Percentiles rank a stretch among this genome's conserved stretches.
phyloP scores from a whole-genome alignment of 1,139 yeast species.

The Chernovozyma aurita region DNA sequence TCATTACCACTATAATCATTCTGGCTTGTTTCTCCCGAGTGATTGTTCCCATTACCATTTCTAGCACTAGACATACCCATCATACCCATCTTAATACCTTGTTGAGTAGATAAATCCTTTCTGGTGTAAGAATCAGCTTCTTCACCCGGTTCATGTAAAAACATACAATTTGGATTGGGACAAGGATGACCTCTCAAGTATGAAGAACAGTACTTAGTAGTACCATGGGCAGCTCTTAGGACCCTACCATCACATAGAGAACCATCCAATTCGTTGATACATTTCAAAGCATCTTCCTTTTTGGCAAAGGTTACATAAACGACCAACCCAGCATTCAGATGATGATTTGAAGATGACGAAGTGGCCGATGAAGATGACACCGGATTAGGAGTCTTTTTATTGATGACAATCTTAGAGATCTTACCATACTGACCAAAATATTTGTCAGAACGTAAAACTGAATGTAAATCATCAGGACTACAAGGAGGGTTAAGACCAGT shows the following conservation, averaged over 20 bases:
- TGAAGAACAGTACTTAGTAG: slow-evolving; percentile 95
- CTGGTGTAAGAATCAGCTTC: slow-evolving; percentile 96
- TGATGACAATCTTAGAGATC: slow-evolving; percentile 89
- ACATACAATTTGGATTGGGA: slow-evolving; percentile 99
- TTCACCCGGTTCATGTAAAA: slow-evolving; percentile 98
- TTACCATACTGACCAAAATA: slow-evolving; percentile 98
- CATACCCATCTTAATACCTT: slow-evolving; percentile 59
- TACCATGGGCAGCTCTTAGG: slow-evolving; percentile 93
- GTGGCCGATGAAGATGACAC: slow-evolving; percentile 13
- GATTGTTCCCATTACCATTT: slow-evolving; percentile 8
- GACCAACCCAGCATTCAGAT: slow-evolving; percentile 70
- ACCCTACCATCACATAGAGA: slow-evolving; percentile 86
- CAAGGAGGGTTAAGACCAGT: slow-evolving; percentile 93
- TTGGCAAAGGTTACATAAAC: slow-evolving; percentile 92
- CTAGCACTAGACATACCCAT: slow-evolving; percentile 25
- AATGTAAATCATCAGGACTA: slow-evolving; percentile 83
- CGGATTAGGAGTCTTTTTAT: slow-evolving; percentile 59
- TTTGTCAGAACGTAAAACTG: slow-evolving; percentile 80
- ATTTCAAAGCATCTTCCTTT: slow-evolving; percentile 91
- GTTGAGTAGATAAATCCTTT: slow-evolving; percentile 84
- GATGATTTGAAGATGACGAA: slow-evolving; percentile 1
- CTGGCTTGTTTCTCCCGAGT: slow-evolving; percentile 1
- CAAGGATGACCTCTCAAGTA: slow-evolving; percentile 93
- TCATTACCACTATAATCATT: slow-evolving; percentile 17
- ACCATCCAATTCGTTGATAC: slow-evolving; percentile 93